A percentile compares a stretch with the other conserved stretches of the same genome.
phyloP scores from a whole-genome alignment of 148 eudicot genomes.

The Rhododendron vialii region DNA sequence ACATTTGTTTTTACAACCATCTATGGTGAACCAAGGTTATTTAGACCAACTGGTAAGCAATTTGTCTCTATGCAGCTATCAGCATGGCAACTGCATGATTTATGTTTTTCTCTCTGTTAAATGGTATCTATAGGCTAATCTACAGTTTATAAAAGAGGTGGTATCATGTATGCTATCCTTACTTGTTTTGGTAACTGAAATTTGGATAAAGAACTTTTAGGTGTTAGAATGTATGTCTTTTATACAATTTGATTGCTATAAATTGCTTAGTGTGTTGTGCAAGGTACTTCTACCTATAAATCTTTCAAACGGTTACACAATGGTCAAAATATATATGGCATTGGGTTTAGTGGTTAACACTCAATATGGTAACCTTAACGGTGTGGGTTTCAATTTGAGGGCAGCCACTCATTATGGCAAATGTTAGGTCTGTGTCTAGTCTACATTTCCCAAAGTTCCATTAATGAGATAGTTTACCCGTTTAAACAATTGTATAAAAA shows the following conservation, averaged over 20 bases:
- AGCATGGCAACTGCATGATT: neutral
- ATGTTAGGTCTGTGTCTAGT: neutral
- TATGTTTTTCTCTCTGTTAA: neutral
- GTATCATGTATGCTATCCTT: neutral
- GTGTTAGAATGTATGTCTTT: neutral
- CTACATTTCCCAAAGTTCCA: neutral
- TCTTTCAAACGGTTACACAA: neutral
- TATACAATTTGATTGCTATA: neutral
- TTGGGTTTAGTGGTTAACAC: neutral
- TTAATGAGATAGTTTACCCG: neutral
- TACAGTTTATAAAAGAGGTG: neutral
- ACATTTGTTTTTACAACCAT: conserved; percentile 83
- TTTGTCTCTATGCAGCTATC: neutral
- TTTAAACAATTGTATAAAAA: neutral
- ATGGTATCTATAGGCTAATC: neutral
- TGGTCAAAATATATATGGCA: neutral
- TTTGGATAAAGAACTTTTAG: neutral
- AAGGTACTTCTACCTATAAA: neutral
- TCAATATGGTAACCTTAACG: neutral
- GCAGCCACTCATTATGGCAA: neutral
- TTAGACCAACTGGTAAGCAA: conserved; percentile 82
- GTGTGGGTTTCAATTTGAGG: neutral
- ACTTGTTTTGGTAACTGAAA: neutral
- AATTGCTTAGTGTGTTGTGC: neutral
- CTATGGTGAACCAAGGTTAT: conserved; percentile 86